Base-by-base conservation (phyloP, 768 basidiomycete species). In the Mycena kentingensis region DNA sequence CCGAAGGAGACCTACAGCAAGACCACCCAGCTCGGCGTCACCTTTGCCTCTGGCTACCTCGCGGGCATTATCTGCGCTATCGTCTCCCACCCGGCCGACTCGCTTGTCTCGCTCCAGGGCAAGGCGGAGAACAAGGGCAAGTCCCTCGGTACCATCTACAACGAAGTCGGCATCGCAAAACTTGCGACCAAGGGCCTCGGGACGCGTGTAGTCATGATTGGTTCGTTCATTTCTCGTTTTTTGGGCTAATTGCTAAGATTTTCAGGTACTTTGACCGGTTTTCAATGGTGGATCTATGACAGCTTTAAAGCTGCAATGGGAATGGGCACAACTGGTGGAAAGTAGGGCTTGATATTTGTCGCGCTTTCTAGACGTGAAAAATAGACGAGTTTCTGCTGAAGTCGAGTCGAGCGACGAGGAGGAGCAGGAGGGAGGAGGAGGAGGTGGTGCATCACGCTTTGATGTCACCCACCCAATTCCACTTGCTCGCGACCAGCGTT, bases 211-310 rank as follows among this genome's bases (percentile, higher is more conserved):
- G 60, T 92, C 69, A 91, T 91, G 90, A 91, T 93, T 62, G 85
- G 83, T 78, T 46, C 38, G 75, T 70, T 63, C 53, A 63, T 65
- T 52, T 55, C 64, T 63, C 51, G 27, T 45, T 8, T 19, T 7
- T 22, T 46, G 16, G 31, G 31, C 31, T 32, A 32, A 32, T 8
- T 32, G 10, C 31, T 8, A 8, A 8, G 16, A 8, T 32, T 32
- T 25, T 21, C 25, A 62, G 57, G 66, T 65, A 78, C 77, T 25
- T 59, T 78, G 58, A 78, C 77, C 75, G 91, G 88, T 65, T 90
- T 90, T 87, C 88, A 91, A 78, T 91, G 89, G 90, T 92, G 90
- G 88, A 91, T 93, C 72, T 93, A 93, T 69, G 92, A 93, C 68
- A 76, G 82, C 45, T 93, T 92, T 83, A 93, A 93, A 79, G 52